Evolutionary conservation across 257 asterid species (phyloP), one percentile per base, ranked within the genome.

Genomic region (Solanum acaule): DNA sequence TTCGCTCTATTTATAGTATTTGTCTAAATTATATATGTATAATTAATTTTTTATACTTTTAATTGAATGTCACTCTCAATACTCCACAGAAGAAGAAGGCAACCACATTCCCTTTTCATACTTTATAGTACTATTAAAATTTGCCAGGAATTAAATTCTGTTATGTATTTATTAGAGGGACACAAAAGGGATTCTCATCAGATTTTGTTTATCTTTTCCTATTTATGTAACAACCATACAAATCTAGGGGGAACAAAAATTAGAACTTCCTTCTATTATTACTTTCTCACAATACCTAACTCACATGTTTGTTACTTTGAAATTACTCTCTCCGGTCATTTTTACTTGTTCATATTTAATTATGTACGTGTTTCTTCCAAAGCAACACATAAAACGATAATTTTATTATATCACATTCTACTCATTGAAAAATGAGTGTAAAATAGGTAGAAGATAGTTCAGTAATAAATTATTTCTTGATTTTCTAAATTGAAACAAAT

Each of bases 321-420:
- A 38, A 20, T 35, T 20, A 10, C 25, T 76, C 22, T 23, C 9
- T 37, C 1, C 1, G 31, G 0, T 23, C 6, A 0, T 63, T 1
- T 63, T 63, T 63, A 10, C 2, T 63, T 4, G 0, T 63, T 6
- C 31, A n/a, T 23, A 4, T 63, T 63, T 10, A 11, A 63, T 63
- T 2, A 0, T 5, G 0, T 63, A 63, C 1, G 2, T n/a, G 3
- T 23, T 61, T 61, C 1, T 23, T 9, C 0, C 2, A 0, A 61
- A 61, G 14, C 14, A 63, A 23, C 3, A 10, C 0, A 63, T 2
- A 63, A 23, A 23, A 63, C 0, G 3, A 63, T 23, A 63, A 63
- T 10, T 23, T 63, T 63, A 63, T 23, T 63, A 2, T 23, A 4
- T 63, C 14, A 63, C 27, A 4, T n/a, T 63, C 2, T 10, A 63